Evolutionary conservation across 2,329 filamentous ascomycete species (phyloP), one percentile per base, ranked within the genome.

Genomic region (Apiospora sp.): DNA sequence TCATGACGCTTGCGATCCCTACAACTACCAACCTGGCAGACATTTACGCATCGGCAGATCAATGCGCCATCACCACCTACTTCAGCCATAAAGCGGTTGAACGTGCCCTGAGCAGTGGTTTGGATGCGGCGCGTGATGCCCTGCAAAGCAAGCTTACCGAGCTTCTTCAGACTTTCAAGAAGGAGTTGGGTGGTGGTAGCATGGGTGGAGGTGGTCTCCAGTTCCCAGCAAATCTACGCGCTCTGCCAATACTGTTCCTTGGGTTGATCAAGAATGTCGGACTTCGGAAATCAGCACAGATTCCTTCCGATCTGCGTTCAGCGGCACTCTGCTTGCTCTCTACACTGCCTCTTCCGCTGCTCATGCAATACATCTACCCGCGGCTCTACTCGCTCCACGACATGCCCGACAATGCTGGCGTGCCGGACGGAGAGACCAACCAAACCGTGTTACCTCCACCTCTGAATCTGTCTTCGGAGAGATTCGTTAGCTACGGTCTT

Each of bases 61-160:
- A 98, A 83, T 92, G 93, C 78, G 96, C 96, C 19, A 94, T 99
- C 77, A 93, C 95, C 3, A 93, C 94, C 16, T 98, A 96, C 86
- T 98, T 96, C 87, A 96, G 93, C 78, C 96, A 99, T 88, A 98
- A 98, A 86, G 96, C 96, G 22, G 96, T 98, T 3, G 96, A 99
- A 86, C 90, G 94, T 77, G 92, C 93, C 14, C 86, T 99, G 51
- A 92, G 94, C 78, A 94, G 91, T 78, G 95, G 96, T 51, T 87
- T 99, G 70, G 96, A 99, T 78, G 92, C 94, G 68, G 96, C 96
- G 69, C 90, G 96, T 58, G 96, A 99, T 82, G 93, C 94, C 67
- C 87, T 98, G 61, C 95, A 98, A 82, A 91, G 92, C 76, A 99
- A 99, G 88, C 87, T 98, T 58, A 93, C 95, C 41, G 96, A 99